These are phyloP conservation scores for Acrocalymma vagum DNA, from an alignment of 2,329 filamentous ascomycete genomes.

Conservation along the genomic window DNA sequence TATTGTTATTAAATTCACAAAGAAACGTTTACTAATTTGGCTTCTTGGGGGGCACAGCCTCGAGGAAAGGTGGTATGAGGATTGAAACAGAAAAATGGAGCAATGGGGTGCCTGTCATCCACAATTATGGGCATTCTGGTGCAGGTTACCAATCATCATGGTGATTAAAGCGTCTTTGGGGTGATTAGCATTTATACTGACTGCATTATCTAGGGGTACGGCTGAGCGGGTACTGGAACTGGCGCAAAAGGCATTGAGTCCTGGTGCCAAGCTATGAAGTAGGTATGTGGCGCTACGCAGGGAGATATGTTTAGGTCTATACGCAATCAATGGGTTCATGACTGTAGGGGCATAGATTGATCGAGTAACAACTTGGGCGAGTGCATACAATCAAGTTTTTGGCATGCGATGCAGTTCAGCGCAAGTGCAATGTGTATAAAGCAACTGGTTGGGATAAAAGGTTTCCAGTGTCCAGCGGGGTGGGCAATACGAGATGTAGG, in stretches of 20 bases:
- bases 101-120: constrained; percentile 64
- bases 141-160: constrained; percentile 72
- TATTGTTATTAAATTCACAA: no score
- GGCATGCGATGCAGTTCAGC: no score
- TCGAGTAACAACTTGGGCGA: no score
- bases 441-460: no score
- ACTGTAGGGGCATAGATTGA: no score
- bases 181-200: constrained; percentile 1
- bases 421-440: no score
- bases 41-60: constrained; percentile 50
- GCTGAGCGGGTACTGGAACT: constrained; percentile 51
- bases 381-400: no score
- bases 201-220: constrained; percentile 42
- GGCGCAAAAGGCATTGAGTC: constrained; percentile 39
- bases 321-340: no score
- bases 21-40: not conserved
- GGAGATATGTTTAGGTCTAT: no score
- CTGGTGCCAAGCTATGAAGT: constrained; percentile 34
- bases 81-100: constrained; percentile 74
- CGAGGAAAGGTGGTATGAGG: constrained; percentile 75
- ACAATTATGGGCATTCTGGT: constrained; percentile 82
- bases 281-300: constrained; percentile 1
- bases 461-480: no score
- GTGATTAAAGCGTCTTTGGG: constrained; percentile 20
- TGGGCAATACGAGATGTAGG: no score